A percentile compares a stretch with the other conserved stretches of the same genome.
Evolutionary conservation across 2,329 filamentous ascomycete species (phyloP).

Genomic region (Fusarium sp.): DNA sequence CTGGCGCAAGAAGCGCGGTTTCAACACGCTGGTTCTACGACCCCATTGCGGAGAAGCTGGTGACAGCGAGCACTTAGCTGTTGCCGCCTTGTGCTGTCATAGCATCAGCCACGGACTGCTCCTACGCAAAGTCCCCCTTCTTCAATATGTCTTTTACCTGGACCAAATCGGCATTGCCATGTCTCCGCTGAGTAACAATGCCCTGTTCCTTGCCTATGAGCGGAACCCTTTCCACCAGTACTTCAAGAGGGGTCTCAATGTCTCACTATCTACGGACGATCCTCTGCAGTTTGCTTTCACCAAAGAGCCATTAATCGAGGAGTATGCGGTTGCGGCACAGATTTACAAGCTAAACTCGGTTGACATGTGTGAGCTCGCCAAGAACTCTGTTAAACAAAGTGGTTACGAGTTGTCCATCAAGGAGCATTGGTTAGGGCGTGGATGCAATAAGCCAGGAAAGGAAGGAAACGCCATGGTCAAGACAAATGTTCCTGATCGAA

Average conservation of each 20-base stretch:
- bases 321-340: constrained; percentile 96
- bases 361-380: constrained; percentile 98
- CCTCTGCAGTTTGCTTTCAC: constrained; percentile 98
- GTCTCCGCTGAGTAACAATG: constrained; percentile 99
- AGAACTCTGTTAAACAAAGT: constrained; percentile 93
- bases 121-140: constrained; percentile 88
- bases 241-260: constrained; percentile 92
- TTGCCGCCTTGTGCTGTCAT: constrained; percentile 89
- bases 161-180: constrained; percentile 99
- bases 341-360: constrained; percentile 98
- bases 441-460: constrained; percentile 80
- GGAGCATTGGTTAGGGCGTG: constrained; percentile 85
- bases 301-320: constrained; percentile 96
- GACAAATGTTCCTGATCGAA: constrained; percentile 93
- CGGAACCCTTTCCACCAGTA: constrained; percentile 96
- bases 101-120: constrained; percentile 96
- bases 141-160: constrained; percentile 98
- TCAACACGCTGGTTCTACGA: constrained; percentile 92
- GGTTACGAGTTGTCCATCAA: constrained; percentile 92
- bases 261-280: constrained; percentile 95
- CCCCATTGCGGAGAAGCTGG: constrained; percentile 97
- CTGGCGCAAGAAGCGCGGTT: constrained; percentile 88
- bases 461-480: constrained; percentile 92
- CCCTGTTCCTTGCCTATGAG: constrained; percentile 94
- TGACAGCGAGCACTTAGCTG: constrained; percentile 94